Conservation (phyloP, 1,139 yeast genomes). For the Pichia sp. region DNA sequence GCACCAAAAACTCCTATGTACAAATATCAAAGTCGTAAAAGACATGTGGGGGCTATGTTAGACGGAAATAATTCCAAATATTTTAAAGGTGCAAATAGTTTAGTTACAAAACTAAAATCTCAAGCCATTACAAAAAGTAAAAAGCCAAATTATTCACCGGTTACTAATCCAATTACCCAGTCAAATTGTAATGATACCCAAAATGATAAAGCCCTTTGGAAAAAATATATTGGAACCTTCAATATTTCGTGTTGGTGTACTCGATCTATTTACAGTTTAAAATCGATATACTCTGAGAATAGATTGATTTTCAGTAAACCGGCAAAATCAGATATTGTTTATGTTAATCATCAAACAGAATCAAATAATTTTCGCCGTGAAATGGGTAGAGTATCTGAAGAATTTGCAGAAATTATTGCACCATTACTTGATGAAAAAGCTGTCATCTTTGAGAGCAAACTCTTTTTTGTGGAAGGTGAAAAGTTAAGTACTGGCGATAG, state of each 20-base stretch:
- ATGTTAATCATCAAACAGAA: conserved; percentile 20
- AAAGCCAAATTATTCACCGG: background rate
- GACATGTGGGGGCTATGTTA: background rate
- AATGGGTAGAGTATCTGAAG: conserved; percentile 73
- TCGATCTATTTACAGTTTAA: conserved; percentile 52
- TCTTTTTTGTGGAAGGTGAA: conserved; percentile 48
- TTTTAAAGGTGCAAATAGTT: background rate
- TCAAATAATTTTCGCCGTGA: conserved; percentile 36
- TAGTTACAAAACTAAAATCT: background rate
- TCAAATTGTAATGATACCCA: background rate
- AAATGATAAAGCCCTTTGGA: conserved; percentile 14
- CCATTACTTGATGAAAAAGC: conserved; percentile 57
- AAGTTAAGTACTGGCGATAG: conserved; percentile 61
- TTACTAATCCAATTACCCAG: background rate
- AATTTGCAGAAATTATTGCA: conserved; percentile 58
- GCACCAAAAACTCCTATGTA: conserved; percentile 1
- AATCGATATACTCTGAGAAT: conserved; percentile 39
- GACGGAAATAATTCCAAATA: background rate
- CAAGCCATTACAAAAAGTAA: background rate
- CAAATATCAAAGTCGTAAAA: conserved; percentile 11
- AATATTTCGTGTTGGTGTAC: conserved; percentile 81
- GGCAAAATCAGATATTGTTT: conserved; percentile 22
- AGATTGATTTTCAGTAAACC: conserved; percentile 32
- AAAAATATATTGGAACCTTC: conserved; percentile 55
- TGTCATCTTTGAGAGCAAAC: conserved; percentile 50